Conservation (phyloP, 129 eudicot species). For the Saussurea involucrata region DNA sequence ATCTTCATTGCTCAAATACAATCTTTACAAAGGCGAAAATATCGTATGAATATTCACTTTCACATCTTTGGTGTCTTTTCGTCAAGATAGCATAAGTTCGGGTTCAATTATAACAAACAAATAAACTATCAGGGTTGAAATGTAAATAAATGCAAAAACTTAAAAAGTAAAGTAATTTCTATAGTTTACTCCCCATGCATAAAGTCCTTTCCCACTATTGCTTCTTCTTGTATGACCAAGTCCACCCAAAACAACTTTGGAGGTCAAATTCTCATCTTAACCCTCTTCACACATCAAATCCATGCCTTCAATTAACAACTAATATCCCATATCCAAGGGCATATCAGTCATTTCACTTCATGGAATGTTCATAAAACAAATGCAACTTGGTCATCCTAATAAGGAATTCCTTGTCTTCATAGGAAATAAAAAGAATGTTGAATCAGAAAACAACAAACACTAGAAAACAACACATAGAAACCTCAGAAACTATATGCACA, state of each 20-base stretch:
- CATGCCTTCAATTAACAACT: conserved; percentile 4
- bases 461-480: conserved; percentile 40
- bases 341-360: conserved; percentile 27
- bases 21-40: conserved; percentile 7
- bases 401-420: conserved; percentile 23
- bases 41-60: background rate
- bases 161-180: background rate
- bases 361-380: conserved; percentile 10
- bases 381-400: conserved; percentile 24
- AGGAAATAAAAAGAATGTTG: conserved; percentile 25
- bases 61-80: background rate
- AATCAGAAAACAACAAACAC: conserved; percentile 43
- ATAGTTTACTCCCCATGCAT: conserved; percentile 25
- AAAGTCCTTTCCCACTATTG: conserved; percentile 18
- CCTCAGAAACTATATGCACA: conserved; percentile 32
- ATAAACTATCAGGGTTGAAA: conserved; percentile 1
- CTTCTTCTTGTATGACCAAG: conserved; percentile 32
- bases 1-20: conserved; percentile 14
- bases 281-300: background rate
- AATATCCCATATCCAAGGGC: conserved; percentile 16
- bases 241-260: conserved; percentile 9
- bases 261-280: conserved; percentile 9
- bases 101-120: background rate
- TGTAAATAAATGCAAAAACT: conserved; percentile 7
- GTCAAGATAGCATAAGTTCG: background rate